A percentile compares a stretch with the other conserved stretches of the same genome.
These are phyloP conservation scores for Phytophthora nicotianae DNA, from an alignment of 352 stramenopile genomes.

Conservation along the genomic window DNA sequence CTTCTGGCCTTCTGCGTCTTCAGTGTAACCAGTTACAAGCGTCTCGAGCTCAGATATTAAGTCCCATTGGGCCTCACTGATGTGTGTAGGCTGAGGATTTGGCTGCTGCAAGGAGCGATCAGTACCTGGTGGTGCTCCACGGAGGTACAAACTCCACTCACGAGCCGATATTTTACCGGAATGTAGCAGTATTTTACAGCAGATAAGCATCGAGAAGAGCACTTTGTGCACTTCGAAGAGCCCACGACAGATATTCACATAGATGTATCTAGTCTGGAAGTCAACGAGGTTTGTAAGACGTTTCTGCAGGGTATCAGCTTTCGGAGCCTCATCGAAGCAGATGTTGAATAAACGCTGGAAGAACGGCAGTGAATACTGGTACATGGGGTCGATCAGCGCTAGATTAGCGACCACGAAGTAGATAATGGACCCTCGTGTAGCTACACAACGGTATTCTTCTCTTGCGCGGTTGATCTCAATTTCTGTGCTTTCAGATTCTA, in stretches of 20 bases:
- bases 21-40: conserved; percentile 41
- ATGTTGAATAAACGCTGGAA: conserved; percentile 93
- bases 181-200: conserved; percentile 93
- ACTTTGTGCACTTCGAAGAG: conserved; percentile 95
- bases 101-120: conserved; percentile 30
- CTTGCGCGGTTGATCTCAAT: conserved; percentile 90
- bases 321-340: conserved; percentile 86
- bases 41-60: conserved; percentile 80
- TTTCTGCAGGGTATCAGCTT: conserved; percentile 54
- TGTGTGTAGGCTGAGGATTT: conserved; percentile 70
- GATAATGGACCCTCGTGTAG: conserved; percentile 92
- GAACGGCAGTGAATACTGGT: conserved; percentile 95
- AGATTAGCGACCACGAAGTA: conserved; percentile 96
- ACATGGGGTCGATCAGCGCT: conserved; percentile 94
- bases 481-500: conserved; percentile 91
- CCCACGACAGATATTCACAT: conserved; percentile 94
- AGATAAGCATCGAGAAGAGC: conserved; percentile 94
- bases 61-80: conserved; percentile 85
- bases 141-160: conserved; percentile 92
- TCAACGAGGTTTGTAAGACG: conserved; percentile 86
- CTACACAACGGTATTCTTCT: conserved; percentile 92
- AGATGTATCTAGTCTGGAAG: conserved; percentile 92
- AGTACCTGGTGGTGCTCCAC: conserved; percentile 49
- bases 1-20: conserved; percentile 8
- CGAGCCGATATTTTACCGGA: conserved; percentile 60